Percentiles rank a stretch among this genome's conserved stretches.
phyloP scores from a whole-genome alignment of 2,329 filamentous ascomycete genomes.

The Epichloe glyceriae region DNA sequence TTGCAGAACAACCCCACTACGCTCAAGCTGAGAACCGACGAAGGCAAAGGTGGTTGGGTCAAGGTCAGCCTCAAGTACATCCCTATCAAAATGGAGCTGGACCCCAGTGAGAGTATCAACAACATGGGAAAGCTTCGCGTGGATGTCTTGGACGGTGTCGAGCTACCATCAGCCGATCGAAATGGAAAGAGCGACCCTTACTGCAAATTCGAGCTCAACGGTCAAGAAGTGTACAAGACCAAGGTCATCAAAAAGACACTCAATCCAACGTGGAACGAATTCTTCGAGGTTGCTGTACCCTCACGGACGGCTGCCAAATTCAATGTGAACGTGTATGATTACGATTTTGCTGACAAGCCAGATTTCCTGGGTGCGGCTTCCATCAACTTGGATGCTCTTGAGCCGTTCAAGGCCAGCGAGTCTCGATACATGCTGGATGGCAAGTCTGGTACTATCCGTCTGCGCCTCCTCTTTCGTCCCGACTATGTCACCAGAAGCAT shows the following conservation, averaged over 20 bases:
- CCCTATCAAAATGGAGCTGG: constrained; percentile 84
- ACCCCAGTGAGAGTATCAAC: constrained; percentile 94
- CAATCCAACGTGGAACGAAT: constrained; percentile 90
- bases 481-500: constrained; percentile 78
- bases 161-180: constrained; percentile 85
- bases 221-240: constrained; percentile 84
- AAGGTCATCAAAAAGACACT: constrained; percentile 96
- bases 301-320: constrained; percentile 80
- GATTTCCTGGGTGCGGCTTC: constrained; percentile 71
- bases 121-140: constrained; percentile 94
- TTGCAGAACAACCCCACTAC: constrained; percentile 74
- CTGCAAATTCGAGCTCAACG: constrained; percentile 87
- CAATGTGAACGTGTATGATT: constrained; percentile 75
- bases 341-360: constrained; percentile 91
- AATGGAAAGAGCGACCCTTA: constrained; percentile 97
- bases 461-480: constrained; percentile 85
- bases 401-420: constrained; percentile 75
- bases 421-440: constrained; percentile 67
- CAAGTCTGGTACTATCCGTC: constrained; percentile 70
- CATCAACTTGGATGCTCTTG: constrained; percentile 66
- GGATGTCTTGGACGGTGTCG: constrained; percentile 74
- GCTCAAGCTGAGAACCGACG: constrained; percentile 64
- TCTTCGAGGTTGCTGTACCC: constrained; percentile 71
- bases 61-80: constrained; percentile 92
- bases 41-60: constrained; percentile 65